A percentile compares a stretch with the other conserved stretches of the same genome.
phyloP scores from a whole-genome alignment of 805 yeast genomes.

The Ogataea neopini region DNA sequence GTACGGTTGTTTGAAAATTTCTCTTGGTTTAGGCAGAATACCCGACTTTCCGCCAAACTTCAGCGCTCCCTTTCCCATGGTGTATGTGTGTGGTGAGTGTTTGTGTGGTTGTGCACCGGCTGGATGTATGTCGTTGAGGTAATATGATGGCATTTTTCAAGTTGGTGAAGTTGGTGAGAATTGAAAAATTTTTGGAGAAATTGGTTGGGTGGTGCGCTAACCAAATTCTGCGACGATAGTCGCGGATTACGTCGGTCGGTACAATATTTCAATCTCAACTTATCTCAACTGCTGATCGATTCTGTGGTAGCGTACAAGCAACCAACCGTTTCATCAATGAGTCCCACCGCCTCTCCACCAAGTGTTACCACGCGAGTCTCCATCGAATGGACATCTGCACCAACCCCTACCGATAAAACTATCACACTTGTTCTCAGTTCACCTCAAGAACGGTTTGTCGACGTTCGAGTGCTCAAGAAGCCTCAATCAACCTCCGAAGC shows the following conservation, averaged over 20 bases:
- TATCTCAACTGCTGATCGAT: too few species aligned
- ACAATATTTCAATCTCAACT: too few species aligned
- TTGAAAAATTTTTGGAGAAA: slow-evolving; percentile 14
- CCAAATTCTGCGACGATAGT: neutral
- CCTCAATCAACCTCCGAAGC: slow-evolving; percentile 29
- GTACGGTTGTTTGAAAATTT: slow-evolving; percentile 69
- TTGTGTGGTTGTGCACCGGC: neutral
- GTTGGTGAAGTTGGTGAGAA: neutral
- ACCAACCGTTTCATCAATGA: too few species aligned
- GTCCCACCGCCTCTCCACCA: neutral
- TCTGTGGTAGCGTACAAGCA: too few species aligned
- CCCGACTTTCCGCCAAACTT: slow-evolving; percentile 73
- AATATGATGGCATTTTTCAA: too few species aligned
- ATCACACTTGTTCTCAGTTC: slow-evolving; percentile 51
- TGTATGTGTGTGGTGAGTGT: neutral
- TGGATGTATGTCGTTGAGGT: neutral
- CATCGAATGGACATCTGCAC: slow-evolving; percentile 49
- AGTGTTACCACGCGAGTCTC: slow-evolving; percentile 47
- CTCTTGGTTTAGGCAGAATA: slow-evolving; percentile 74
- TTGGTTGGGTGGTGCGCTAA: neutral
- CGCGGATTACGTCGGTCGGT: too few species aligned
- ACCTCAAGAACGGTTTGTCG: slow-evolving; percentile 47
- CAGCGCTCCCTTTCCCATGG: slow-evolving; percentile 49
- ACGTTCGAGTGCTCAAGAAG: slow-evolving; percentile 41
- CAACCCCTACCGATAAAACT: slow-evolving; percentile 45